These are phyloP conservation scores for Pythium brachiatum DNA, from an alignment of 352 stramenopile species.

Conservation along the genomic window DNA sequence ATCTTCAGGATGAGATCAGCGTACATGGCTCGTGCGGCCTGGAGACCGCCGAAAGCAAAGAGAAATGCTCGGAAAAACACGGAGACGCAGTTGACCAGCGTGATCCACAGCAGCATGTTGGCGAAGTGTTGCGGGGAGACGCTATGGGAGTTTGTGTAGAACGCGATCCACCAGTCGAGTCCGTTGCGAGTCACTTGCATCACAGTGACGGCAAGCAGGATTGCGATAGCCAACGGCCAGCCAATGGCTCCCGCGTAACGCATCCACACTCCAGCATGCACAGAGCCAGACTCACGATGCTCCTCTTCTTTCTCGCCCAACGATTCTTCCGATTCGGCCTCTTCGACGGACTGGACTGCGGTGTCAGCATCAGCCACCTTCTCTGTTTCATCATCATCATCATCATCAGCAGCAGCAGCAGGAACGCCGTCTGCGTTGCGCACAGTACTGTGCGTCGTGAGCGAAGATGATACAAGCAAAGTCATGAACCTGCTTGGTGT, in stretches of 20 bases:
- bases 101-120: slow-evolving; percentile 58
- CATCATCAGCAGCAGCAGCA: too few relatives aligned
- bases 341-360: not conserved
- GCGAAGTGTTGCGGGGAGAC: slow-evolving; percentile 54
- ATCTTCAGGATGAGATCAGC: slow-evolving; percentile 43
- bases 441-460: not conserved
- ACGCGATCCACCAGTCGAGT: slow-evolving; percentile 82
- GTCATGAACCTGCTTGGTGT: not conserved
- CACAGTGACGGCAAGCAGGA: slow-evolving; percentile 46
- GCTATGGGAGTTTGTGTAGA: slow-evolving; percentile 64
- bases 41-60: slow-evolving; percentile 79
- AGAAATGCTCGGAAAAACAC: slow-evolving; percentile 81
- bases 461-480: slow-evolving; percentile 1
- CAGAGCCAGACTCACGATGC: slow-evolving; percentile 52
- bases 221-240: slow-evolving; percentile 37
- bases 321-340: not conserved
- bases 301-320: slow-evolving; percentile 28
- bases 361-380: not conserved
- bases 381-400: not conserved
- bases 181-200: slow-evolving; percentile 84
- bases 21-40: slow-evolving; percentile 68
- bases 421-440: too few relatives aligned
- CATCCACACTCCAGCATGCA: slow-evolving; percentile 61
- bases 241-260: slow-evolving; percentile 57
- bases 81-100: slow-evolving; percentile 56